Evolutionary conservation across 2,329 filamentous ascomycete genomes (phyloP).

Genomic region (Ophidiomyces ophidiicola): DNA sequence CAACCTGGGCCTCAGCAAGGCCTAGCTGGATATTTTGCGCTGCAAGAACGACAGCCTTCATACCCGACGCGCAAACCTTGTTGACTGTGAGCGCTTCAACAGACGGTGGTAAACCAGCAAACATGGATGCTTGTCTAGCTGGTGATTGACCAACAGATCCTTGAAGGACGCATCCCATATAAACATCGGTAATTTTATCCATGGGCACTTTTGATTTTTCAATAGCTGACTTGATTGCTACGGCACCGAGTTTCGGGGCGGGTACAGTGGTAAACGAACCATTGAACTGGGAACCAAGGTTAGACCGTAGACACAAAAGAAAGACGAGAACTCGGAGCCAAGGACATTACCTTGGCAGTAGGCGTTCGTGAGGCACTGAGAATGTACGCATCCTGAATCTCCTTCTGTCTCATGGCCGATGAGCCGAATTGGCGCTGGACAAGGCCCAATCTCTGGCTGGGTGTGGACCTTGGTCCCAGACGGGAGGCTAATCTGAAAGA

Average conservation of each 20-base stretch:
- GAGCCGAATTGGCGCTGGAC: slow-evolving; percentile 42
- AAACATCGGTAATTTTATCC: slow-evolving; percentile 76
- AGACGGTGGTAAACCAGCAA: slow-evolving; percentile 67
- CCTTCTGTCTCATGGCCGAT: slow-evolving; percentile 40
- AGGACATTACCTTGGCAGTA: slow-evolving; percentile 58
- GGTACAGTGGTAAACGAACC: slow-evolving; percentile 73
- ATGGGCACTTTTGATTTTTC: slow-evolving; percentile 72
- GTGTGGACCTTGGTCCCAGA: slow-evolving; percentile 16
- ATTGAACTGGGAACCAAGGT: slow-evolving; percentile 61
- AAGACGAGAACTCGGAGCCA: background rate
- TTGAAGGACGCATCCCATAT: slow-evolving; percentile 93
- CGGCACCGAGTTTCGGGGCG: slow-evolving; percentile 77
- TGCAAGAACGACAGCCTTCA: slow-evolving; percentile 83
- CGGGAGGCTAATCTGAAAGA: slow-evolving; percentile 21
- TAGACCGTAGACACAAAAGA: background rate
- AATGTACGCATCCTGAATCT: slow-evolving; percentile 88
- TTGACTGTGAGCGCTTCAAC: slow-evolving; percentile 90
- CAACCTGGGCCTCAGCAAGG: slow-evolving; percentile 73
- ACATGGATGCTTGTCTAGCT: slow-evolving; percentile 78
- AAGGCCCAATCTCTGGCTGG: slow-evolving; percentile 35
- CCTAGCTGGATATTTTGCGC: slow-evolving; percentile 93
- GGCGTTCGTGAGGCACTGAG: slow-evolving; percentile 81
- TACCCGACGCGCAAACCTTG: slow-evolving; percentile 91
- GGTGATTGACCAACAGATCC: slow-evolving; percentile 77
- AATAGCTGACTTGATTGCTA: slow-evolving; percentile 82